Conservation (phyloP, 306 rosid genomes). For the Nissolia schottii region DNA sequence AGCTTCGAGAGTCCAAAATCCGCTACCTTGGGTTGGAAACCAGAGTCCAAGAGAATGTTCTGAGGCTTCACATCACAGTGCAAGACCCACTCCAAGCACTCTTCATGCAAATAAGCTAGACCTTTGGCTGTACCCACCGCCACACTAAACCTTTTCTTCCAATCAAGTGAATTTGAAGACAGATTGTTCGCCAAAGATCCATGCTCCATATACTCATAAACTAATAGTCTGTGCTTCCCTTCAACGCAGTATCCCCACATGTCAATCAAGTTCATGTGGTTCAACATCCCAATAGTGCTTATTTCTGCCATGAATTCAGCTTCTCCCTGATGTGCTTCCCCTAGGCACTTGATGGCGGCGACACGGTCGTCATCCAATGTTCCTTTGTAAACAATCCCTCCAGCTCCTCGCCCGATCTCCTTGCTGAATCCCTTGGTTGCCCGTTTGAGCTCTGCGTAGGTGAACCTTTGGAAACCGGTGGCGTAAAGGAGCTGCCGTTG, state of each 20-base stretch:
- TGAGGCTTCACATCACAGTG: constrained; percentile 76
- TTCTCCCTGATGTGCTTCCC: constrained; percentile 48
- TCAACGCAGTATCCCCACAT: constrained; percentile 75
- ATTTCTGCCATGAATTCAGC: constrained; percentile 61
- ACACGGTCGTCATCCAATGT: constrained; percentile 36
- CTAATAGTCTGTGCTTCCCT: constrained; percentile 55
- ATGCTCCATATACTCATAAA: constrained; percentile 58
- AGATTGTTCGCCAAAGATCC: constrained; percentile 50
- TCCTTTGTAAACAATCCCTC: constrained; percentile 58
- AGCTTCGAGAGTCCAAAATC: constrained; percentile 67
- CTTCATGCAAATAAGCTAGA: constrained; percentile 68
- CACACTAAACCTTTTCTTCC: constrained; percentile 49
- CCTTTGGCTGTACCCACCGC: constrained; percentile 71
- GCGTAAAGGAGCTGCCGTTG: constrained; percentile 31
- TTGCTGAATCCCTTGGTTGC: constrained; percentile 41
- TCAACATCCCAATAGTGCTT: constrained; percentile 54
- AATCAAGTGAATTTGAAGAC: constrained; percentile 33
- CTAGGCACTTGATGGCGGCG: constrained; percentile 49
- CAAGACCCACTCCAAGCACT: constrained; percentile 77
- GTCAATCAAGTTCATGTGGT: constrained; percentile 69
- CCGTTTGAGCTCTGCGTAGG: constrained; percentile 42
- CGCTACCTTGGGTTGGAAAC: constrained; percentile 54
- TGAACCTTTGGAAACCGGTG: constrained; percentile 41
- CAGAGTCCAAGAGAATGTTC: constrained; percentile 50
- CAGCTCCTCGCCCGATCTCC: constrained; percentile 62